Base-by-base conservation (phyloP, 1,139 yeast species). In the Kodamaea suecica region DNA sequence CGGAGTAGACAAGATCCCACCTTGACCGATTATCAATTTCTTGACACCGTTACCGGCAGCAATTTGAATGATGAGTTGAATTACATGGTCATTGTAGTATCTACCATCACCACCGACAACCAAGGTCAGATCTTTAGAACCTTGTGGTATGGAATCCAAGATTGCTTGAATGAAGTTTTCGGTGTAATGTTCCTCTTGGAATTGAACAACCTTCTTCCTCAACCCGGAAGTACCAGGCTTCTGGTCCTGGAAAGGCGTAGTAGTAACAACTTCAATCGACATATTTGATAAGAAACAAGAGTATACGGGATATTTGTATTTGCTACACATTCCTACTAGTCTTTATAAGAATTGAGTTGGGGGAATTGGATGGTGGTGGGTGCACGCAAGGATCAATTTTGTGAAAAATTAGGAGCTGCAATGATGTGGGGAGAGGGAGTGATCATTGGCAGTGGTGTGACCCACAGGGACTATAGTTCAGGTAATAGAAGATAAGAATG, bases 101-200 rank as follows among this genome's bases (percentile, higher is more conserved):
- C 98, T 80, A 36, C 98, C 98, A 58, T 92, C 98, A 41, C 98
- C 98, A 38, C 98, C 98, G 47, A 92, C 80, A 3, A 90, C 97
- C 44, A 92, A 70, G 4, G 85, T 80, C 4, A 96, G 72, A 42
- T 69, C 84, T 38, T 75, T 41, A 6, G 81, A 65, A 20, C 97
- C 97, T 59, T 90, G 96, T 11, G 97, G 98, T 50, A 92, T 90
- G 28, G 97, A 78, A 38, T 78, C 77, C 40, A 92, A 63, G 45
- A 87, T 76, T 14, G 97, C 77, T 60, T 92, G 98, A 45, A 92
- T 76, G 64, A 92, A 92, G 68, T 92, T 92, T 61, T 92, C 98
- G 2, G 95, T 84, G 64, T 92, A 92, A 56, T 86, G 70, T 8
- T 75, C 73, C 54, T 83, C 81, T 61, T 86, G 76, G 66, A 92